These are phyloP conservation scores for Aspergillus nomiae DNA, from an alignment of 2,329 filamentous ascomycete species.

Conservation along the genomic window DNA sequence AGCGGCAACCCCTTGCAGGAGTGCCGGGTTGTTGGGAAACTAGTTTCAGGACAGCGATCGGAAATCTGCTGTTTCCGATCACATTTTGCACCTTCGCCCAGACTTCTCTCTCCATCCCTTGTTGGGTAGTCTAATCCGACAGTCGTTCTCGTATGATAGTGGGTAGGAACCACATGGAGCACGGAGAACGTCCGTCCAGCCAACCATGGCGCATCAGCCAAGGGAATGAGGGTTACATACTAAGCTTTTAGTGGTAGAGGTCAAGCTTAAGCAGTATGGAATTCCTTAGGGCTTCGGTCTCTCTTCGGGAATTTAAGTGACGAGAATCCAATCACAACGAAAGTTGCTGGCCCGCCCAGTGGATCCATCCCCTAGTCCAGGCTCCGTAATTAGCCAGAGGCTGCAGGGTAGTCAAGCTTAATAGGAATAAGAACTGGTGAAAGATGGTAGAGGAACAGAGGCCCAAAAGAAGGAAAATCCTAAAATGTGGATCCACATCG, in stretches of 20 bases:
- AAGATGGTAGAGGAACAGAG: not conserved
- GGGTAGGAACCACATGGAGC: not conserved
- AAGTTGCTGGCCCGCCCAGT: not conserved
- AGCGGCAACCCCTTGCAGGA: not conserved
- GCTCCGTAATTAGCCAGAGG: not conserved
- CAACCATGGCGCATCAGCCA: not conserved
- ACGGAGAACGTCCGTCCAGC: constrained; percentile 2
- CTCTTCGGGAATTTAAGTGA: not conserved
- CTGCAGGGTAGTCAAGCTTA: not conserved
- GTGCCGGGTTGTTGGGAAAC: not conserved
- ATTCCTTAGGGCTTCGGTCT: not conserved
- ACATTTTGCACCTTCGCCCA: not conserved
- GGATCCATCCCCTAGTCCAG: not conserved
- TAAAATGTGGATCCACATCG: not conserved
- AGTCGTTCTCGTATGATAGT: not conserved
- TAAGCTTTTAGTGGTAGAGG: not conserved
- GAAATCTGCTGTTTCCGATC: not conserved
- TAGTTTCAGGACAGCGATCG: not conserved
- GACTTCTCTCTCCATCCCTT: not conserved
- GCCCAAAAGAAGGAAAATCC: not conserved
- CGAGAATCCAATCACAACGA: not conserved
- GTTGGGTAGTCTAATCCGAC: not conserved
- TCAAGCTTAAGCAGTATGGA: not conserved
- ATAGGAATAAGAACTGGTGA: not conserved
- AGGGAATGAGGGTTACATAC: not conserved